Evolutionary conservation across 192 early-diverging fungal genomes (phyloP).

Genomic region (Dimargaris xerosporica): DNA sequence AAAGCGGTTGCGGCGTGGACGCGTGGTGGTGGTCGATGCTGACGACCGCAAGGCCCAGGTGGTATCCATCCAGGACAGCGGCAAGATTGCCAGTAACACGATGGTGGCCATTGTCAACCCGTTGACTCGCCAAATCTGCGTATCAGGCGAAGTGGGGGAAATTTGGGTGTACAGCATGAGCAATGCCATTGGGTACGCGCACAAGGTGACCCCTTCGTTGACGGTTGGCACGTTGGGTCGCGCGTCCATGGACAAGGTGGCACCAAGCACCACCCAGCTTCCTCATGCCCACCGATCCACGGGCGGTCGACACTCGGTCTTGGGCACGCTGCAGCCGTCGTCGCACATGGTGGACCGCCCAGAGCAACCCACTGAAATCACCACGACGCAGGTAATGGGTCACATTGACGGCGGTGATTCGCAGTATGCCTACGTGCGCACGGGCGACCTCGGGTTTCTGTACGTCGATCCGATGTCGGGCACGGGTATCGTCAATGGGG

Average conservation of each 20-base stretch:
- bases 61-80: constrained; percentile 49
- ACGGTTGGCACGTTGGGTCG: not conserved
- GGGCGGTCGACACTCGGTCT: no score
- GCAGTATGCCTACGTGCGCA: constrained; percentile 50
- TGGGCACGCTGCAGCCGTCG: no score
- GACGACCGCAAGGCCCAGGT: constrained; percentile 21
- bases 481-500: constrained; percentile 16
- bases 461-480: constrained; percentile 44
- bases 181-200: constrained; percentile 18
- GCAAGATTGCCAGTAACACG: constrained; percentile 61
- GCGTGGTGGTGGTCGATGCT: constrained; percentile 34
- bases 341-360: no score
- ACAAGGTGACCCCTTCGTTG: not conserved
- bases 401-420: constrained; percentile 40
- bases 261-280: no score
- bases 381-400: constrained; percentile 15
- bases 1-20: constrained; percentile 45
- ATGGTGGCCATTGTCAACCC: constrained; percentile 77
- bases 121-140: constrained; percentile 46
- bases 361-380: constrained; percentile 9
- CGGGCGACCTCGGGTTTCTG: constrained; percentile 71
- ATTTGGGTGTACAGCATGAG: constrained; percentile 61
- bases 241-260: no score
- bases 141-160: constrained; percentile 59
- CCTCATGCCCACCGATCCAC: no score